Evolutionary conservation across 208 protist genomes (phyloP), one percentile per base, ranked within the genome.

Genomic region (Acanthamoeba castellanii): DNA sequence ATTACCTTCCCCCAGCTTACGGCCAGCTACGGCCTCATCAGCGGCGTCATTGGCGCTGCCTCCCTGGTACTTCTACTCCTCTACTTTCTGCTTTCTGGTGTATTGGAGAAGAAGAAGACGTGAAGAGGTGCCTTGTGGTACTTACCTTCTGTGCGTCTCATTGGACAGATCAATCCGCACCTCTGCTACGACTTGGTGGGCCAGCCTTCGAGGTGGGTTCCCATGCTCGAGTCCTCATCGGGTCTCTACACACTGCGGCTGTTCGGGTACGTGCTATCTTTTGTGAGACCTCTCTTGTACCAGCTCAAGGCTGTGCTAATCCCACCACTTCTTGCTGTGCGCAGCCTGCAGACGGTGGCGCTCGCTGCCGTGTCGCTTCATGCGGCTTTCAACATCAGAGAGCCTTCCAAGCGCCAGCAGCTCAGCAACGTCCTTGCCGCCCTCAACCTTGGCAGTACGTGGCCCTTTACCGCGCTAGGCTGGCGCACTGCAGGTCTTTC

Each of bases 1-100:
- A 32, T 87, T 37, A 87, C 78, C 78, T 87, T 87, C 78, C 78
- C 78, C 20, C 78, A 87, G 78, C 78, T 87, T n/a, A 55, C 45
- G 16, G 50, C 52, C 9, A 34, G 78, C 25, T 87, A 87, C 30
- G 78, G 78, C 52, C 78, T 87, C 78, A 87, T 87, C 52, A 87
- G 50, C 18, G 78, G 78, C 45, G 37, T 87, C 34, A 57, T 87
- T 8, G 78, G 78, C 8, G 78, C 78, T 2, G 78, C 78, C 13
- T 52, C 78, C 5, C 37, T 87, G 78, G 78, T 87, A 37, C 68
- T n/a, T n/a, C 61, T 3, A 47, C 14, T 22, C 76, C 18, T 45
- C 34, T 84, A 37, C 76, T 16, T 84, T 37, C 22, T 84, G 9
- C 13, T 76, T 13, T 37, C 32, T 4, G 3, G 30, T 76, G n/a